Evolutionary conservation across 73 alveolate species (phyloP).

Genomic region (Paraurostyla sp.): DNA sequence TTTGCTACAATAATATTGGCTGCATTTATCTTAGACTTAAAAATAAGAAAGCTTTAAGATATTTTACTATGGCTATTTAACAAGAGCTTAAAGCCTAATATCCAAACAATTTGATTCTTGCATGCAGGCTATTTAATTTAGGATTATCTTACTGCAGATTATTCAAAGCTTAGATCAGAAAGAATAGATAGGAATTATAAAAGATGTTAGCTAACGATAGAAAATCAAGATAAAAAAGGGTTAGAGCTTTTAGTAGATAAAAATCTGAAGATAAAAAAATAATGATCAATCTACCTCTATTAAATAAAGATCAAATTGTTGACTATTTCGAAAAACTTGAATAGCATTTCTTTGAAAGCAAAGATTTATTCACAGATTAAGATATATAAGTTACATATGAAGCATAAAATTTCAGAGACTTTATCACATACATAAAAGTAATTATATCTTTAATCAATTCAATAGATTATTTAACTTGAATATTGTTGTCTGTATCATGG

Average conservation of each 20-base stretch:
- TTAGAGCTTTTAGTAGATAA: too few relatives aligned
- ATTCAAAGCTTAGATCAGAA: not conserved
- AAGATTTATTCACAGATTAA: not conserved
- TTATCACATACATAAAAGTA: not conserved
- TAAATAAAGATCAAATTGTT: not conserved
- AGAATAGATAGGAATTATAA: too few relatives aligned
- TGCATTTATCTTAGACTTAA: not conserved
- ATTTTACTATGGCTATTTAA: not conserved
- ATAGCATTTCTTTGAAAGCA: not conserved
- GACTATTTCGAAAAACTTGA: not conserved
- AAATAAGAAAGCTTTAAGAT: not conserved
- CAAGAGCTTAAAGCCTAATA: not conserved
- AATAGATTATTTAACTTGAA: not conserved
- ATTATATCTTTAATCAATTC: not conserved
- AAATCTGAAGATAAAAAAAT: too few relatives aligned
- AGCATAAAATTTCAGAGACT: not conserved
- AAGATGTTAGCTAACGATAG: too few relatives aligned
- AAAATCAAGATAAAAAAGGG: too few relatives aligned
- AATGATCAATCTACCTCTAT: not conserved
- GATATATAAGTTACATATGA: not conserved
- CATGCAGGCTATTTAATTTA: not conserved
- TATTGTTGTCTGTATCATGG: not conserved
- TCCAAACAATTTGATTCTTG: not conserved
- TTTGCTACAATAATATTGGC: conserved; percentile 31
- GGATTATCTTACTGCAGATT: not conserved